Percentiles rank a stretch among this genome's conserved stretches.
These are phyloP conservation scores for Canna indica DNA, from an alignment of 176 grass and related monocot species.

Conservation along the genomic window DNA sequence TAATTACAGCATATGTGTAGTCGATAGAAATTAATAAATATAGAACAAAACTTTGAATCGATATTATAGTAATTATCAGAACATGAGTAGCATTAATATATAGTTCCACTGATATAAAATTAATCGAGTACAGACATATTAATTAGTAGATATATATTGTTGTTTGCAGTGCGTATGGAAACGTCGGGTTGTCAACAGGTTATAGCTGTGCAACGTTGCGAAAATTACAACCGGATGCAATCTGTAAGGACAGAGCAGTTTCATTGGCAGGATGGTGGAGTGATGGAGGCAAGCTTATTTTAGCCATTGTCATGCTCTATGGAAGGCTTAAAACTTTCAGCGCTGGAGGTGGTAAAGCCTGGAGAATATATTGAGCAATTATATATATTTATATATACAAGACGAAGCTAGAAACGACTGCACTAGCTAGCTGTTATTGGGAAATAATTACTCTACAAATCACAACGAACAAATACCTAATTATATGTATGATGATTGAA, in stretches of 20 bases:
- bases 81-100: neutral
- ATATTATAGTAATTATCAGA: neutral
- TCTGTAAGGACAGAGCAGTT: slow-evolving; percentile 39
- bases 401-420: too few species aligned
- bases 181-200: slow-evolving; percentile 58
- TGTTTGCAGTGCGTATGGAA: slow-evolving; percentile 46
- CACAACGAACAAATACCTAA: too few species aligned
- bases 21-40: too few species aligned
- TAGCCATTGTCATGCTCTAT: slow-evolving; percentile 51
- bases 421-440: too few species aligned
- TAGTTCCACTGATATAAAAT: neutral
- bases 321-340: slow-evolving; percentile 58
- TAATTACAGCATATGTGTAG: too few species aligned
- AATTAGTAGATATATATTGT: too few species aligned
- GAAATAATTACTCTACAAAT: too few species aligned
- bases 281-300: slow-evolving; percentile 51
- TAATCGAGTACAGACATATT: neutral
- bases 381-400: too few species aligned
- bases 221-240: slow-evolving; percentile 21
- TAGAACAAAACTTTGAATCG: neutral
- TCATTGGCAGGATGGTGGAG: slow-evolving; percentile 68
- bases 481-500: too few species aligned
- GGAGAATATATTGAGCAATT: slow-evolving; percentile 1
- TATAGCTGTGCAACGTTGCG: slow-evolving; percentile 50
- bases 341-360: slow-evolving; percentile 21